Conservation (phyloP, 2,329 filamentous ascomycete genomes). For the Macroventuria anomochaeta region DNA sequence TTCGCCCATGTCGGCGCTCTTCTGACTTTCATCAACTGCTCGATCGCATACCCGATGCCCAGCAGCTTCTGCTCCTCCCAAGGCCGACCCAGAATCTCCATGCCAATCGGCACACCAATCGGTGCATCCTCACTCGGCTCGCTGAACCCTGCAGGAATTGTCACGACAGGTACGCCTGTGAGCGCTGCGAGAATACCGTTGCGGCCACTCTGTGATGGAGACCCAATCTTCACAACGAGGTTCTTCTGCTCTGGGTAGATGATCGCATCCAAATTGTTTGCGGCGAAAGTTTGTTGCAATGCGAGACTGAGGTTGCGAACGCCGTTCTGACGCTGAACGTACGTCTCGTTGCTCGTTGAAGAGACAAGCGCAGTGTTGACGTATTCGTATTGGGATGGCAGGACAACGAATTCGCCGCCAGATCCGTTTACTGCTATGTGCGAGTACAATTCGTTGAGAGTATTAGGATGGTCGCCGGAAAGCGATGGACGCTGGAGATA, state of each 20-base stretch:
- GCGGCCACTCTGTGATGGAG: conserved; percentile 63
- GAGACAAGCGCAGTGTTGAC: conserved; percentile 59
- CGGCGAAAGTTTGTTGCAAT: conserved; percentile 59
- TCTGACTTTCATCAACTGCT: conserved; percentile 56
- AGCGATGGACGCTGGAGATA: conserved; percentile 61
- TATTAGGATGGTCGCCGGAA: conserved; percentile 52
- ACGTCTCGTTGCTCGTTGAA: conserved; percentile 60
- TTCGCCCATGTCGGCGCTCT: conserved; percentile 56
- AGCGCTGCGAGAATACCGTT: conserved; percentile 64
- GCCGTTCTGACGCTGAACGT: conserved; percentile 54
- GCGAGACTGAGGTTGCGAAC: conserved; percentile 62
- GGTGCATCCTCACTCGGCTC: conserved; percentile 57
- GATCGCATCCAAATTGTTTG: conserved; percentile 61
- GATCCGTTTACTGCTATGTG: conserved; percentile 42
- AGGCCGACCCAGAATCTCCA: conserved; percentile 67
- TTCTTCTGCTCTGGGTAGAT: conserved; percentile 71
- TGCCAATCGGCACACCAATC: conserved; percentile 66
- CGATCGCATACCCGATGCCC: conserved; percentile 60
- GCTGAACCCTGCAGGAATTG: conserved; percentile 63
- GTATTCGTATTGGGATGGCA: conserved; percentile 64
- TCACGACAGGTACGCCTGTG: conserved; percentile 61
- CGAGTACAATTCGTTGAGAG: conserved; percentile 59
- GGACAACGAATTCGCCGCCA: conserved; percentile 62
- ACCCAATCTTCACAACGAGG: conserved; percentile 65
- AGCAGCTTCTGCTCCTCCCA: conserved; percentile 64